Evolutionary conservation across 208 protist species (phyloP).

Genomic region (Naegleria gruberi): DNA sequence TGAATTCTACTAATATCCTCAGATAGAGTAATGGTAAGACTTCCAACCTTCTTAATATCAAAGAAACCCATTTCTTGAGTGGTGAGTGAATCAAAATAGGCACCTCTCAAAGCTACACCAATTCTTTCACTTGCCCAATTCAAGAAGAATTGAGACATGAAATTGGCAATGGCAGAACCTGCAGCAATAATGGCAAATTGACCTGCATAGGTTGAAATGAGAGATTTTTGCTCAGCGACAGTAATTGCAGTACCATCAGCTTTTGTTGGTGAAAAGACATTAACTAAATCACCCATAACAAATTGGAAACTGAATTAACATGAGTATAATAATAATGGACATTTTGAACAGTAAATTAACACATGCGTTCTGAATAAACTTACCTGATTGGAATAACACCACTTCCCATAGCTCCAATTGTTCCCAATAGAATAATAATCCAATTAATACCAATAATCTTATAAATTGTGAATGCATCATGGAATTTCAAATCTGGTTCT

Average conservation of each 20-base stretch:
- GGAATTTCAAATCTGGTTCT: too few species aligned
- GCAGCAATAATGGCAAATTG: not conserved
- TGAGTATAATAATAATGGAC: too few species aligned
- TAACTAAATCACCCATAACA: not conserved
- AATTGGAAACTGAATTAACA: too few species aligned
- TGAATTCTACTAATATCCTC: not conserved
- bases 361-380: too few species aligned
- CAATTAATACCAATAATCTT: too few species aligned
- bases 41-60: conserved; percentile 5
- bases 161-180: not conserved
- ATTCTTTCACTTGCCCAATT: not conserved
- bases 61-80: not conserved
- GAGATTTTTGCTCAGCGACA: not conserved
- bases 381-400: too few species aligned
- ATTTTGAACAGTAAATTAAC: too few species aligned
- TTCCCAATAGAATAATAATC: too few species aligned
- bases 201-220: not conserved
- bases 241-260: not conserved
- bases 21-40: not conserved
- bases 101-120: not conserved
- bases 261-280: not conserved
- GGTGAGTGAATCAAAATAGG: not conserved
- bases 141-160: not conserved
- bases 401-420: too few species aligned
- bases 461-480: too few species aligned